Base-by-base conservation (phyloP, 441 rosid species). In the Euphorbia celastroides region DNA sequence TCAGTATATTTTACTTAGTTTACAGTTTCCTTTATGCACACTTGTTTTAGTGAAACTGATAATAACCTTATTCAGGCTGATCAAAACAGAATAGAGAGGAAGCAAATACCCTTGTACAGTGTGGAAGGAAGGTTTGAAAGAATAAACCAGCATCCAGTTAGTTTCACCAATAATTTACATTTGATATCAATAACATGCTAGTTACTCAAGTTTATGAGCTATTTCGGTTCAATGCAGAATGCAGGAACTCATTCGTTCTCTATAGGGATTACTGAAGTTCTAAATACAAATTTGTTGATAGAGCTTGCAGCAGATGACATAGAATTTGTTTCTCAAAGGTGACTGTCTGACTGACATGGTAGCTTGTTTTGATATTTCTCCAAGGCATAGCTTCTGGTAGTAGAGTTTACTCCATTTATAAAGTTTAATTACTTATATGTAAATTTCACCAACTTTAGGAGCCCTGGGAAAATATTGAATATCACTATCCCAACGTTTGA, bases 121-220 rank as follows among this genome's bases (percentile, higher is more conserved):
- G 77, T 89, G 55, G 88, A 88, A 81, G 90, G 97, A 82, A 88
- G 89, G 82, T 89, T 74, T 81, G 91, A 89, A 79, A 88, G 99
- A 88, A 88, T 91, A 70, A 94, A 94, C 70, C 90, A 91, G 81
- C 94, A 91, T 80, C 97, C 97, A 78, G 97, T 93, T 80, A 85
- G 90, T 73, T 77, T 64, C 31, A 14, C 30, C 60, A 66, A 59
- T 36, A 36, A 57, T 31, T 42, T 52, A 50, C 44, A 71, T 67
- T 73, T 50, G 66, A 46, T 63, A 38, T 68, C 54, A 26, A 54
- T 42, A n/a, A 52, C 34, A 38, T 38, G 2, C 58, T 36, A 58
- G 56, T 8, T 58, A 25, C 26, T 56, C 50, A 55, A 22, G 57
- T 64, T 56, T 31, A 11, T 60, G 55, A 28, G 62, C 54, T 31